Conservation (phyloP, 2,329 filamentous ascomycete genomes). For the Fusarium sp. region DNA sequence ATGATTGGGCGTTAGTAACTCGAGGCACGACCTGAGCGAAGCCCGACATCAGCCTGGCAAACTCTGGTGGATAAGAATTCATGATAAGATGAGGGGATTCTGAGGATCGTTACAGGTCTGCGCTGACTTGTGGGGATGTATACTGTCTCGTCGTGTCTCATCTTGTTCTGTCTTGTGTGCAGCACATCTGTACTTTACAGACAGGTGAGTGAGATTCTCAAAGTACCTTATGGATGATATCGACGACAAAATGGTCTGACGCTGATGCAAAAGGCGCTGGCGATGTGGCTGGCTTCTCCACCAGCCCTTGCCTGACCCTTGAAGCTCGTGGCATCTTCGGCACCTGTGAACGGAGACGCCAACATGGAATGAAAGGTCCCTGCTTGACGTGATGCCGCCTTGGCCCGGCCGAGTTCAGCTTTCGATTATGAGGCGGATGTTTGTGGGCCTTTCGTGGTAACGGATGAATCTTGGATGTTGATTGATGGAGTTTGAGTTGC, state of each 20-base stretch:
- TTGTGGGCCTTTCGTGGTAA: constrained; percentile 39
- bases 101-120: constrained; percentile 18
- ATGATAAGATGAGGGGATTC: constrained; percentile 12
- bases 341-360: constrained; percentile 36
- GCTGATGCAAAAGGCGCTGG: constrained; percentile 45
- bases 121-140: neutral
- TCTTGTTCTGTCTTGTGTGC: neutral
- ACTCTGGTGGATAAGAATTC: constrained; percentile 7
- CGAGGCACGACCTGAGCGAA: constrained; percentile 26
- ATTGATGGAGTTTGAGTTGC: constrained; percentile 10
- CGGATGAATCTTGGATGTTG: constrained; percentile 22
- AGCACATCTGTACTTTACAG: neutral
- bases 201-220: constrained; percentile 3
- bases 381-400: constrained; percentile 28
- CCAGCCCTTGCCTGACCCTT: constrained; percentile 35
- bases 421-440: constrained; percentile 41
- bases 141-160: neutral
- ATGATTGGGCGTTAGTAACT: constrained; percentile 29
- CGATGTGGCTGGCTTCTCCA: constrained; percentile 45
- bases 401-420: constrained; percentile 44
- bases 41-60: constrained; percentile 32
- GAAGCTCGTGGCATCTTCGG: constrained; percentile 43
- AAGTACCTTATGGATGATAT: constrained; percentile 23
- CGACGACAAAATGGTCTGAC: constrained; percentile 48
- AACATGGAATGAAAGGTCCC: constrained; percentile 32